Base-by-base conservation (phyloP, 257 asterid species). In the Paraleonurus japonicus region DNA sequence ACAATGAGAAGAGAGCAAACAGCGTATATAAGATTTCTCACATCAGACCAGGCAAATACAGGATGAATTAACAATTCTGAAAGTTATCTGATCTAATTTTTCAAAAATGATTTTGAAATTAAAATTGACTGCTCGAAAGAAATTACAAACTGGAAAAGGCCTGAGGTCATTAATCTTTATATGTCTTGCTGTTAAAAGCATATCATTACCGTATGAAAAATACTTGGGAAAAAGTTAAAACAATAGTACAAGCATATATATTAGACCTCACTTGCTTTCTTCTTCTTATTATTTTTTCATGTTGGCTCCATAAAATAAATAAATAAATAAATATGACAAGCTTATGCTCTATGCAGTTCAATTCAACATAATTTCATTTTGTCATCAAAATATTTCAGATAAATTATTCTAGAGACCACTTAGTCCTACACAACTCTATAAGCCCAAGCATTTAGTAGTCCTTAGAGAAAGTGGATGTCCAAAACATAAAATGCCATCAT, bases 41-140 rank as follows among this genome's bases (percentile, higher is more conserved):
- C 20, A n/a, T 26, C 20, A 17, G 48, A 51, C 32, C 16, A 22
- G 13, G 57, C 17, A 15, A 3, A 55, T 7, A 33, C 23, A 11
- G 16, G 66, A 64, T 16, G 28, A 57, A 24, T 27, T 20, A 39
- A 28, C 57, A 54, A 26, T 43, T 26, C 1, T 7, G 64, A 50
- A 60, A 48, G 61, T 17, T 51, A 45, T 41, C 65, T 4, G 43
- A n/a, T 33, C 65, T 60, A 68, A 12, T 15, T 67, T 60, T 30
- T 15, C 65, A 22, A 32, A 4, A 48, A 4, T 10, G 19, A 7
- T 35, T 41, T 68, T 10, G 28, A 41, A 19, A 20, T 41, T 13
- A 57, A n/a, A n/a, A 54, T 27, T 19, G 53, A 16, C 58, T 12
- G 27, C 54, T n/a, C 17, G 20, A 67, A 43, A 41, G 37, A 45